Evolutionary conservation across 495 filamentous ascomycete genomes (phyloP).

Genomic region (Penicillium longicatenatum): DNA sequence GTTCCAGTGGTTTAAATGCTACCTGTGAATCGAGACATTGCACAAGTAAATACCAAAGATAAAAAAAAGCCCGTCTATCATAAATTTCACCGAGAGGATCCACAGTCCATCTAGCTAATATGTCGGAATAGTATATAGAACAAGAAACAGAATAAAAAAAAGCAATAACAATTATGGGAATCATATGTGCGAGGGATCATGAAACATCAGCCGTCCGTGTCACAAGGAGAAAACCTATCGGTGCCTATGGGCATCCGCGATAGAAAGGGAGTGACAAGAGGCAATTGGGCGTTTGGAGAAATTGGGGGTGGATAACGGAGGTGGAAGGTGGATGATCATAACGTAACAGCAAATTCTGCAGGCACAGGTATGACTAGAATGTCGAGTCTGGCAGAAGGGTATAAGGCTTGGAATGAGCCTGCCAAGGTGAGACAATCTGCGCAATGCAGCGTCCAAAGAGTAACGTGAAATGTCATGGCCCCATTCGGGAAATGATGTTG

Average conservation of each 20-base stretch:
- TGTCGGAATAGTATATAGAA: constrained; percentile 12
- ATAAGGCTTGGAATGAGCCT: not conserved
- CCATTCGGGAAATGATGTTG: not conserved
- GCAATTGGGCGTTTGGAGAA: not conserved
- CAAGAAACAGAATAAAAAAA: constrained; percentile 9
- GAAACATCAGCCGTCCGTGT: constrained; percentile 13
- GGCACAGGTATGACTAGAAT: not conserved
- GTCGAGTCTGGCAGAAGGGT: not conserved
- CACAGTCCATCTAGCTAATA: constrained; percentile 5
- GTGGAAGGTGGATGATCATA: not conserved
- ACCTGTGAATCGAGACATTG: too few species aligned
- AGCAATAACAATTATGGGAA: constrained; percentile 17
- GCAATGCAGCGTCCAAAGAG: not conserved
- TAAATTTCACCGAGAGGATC: not conserved
- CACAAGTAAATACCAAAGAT: not conserved
- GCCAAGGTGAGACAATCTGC: not conserved
- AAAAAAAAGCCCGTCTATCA: not conserved
- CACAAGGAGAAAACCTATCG: not conserved
- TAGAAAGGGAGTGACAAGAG: not conserved
- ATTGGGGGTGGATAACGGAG: not conserved
- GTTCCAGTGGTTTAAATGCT: too few species aligned
- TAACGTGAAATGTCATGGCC: not conserved
- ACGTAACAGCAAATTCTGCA: not conserved
- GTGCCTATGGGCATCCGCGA: not conserved
- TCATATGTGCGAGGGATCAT: constrained; percentile 22